phyloP scores from a whole-genome alignment of 192 early-diverging fungal genomes.

The Backusella westeae region DNA sequence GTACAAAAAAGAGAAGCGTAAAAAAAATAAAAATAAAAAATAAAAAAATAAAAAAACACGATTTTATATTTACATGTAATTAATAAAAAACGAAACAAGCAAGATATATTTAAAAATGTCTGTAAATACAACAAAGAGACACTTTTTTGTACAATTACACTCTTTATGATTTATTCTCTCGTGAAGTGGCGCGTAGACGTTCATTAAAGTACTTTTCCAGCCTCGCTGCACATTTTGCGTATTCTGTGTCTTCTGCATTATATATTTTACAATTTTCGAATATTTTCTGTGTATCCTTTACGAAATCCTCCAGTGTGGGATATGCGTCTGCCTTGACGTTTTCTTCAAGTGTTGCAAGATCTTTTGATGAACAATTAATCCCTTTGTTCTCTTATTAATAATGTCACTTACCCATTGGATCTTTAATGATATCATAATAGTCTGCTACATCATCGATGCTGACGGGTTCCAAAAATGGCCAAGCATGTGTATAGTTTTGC shows the following conservation, averaged over 20 bases:
- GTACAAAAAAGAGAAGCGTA: too few relatives aligned
- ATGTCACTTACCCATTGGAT: conserved; percentile 84
- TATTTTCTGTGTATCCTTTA: conserved; percentile 82
- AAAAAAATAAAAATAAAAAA: too few relatives aligned
- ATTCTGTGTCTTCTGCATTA: conserved; percentile 86
- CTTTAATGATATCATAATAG: conserved; percentile 93
- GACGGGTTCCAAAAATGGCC: conserved; percentile 95
- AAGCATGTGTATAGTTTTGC: conserved; percentile 72
- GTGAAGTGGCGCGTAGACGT: conserved; percentile 46
- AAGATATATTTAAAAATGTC: background rate
- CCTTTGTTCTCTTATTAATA: background rate
- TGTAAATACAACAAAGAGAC: too few relatives aligned
- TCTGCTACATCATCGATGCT: conserved; percentile 82
- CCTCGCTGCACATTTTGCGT: conserved; percentile 73
- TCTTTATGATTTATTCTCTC: background rate
- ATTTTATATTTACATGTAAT: background rate
- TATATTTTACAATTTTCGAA: conserved; percentile 91
- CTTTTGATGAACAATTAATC: conserved; percentile 22
- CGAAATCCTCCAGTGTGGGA: conserved; percentile 75
- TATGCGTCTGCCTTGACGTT: conserved; percentile 89
- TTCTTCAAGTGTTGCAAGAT: conserved; percentile 79
- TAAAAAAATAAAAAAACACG: too few relatives aligned
- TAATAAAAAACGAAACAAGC: too few relatives aligned
- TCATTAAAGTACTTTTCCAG: conserved; percentile 80
- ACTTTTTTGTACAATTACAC: too few relatives aligned